These are phyloP conservation scores for Bothriochloa decipiens DNA, from an alignment of 176 grass and related monocot genomes.

Conservation along the genomic window DNA sequence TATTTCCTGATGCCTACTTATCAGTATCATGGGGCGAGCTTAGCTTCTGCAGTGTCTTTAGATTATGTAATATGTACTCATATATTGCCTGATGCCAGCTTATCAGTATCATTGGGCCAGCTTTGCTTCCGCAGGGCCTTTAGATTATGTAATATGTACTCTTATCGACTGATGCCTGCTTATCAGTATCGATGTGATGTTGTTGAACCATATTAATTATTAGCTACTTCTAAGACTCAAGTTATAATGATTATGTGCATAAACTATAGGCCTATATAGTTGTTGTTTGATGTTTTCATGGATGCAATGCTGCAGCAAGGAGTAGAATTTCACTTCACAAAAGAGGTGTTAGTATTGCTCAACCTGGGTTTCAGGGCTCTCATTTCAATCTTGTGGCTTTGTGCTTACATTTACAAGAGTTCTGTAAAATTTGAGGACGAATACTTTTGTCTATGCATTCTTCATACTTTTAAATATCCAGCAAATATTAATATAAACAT, in stretches of 20 bases:
- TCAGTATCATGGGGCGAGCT: not conserved
- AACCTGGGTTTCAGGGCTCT: not conserved
- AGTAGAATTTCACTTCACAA: not conserved
- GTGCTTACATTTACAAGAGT: not conserved
- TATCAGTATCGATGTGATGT: not conserved
- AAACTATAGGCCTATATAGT: too few relatives aligned
- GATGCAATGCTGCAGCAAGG: not conserved
- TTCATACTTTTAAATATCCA: too few relatives aligned
- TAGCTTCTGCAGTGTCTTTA: not conserved
- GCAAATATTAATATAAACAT: too few relatives aligned
- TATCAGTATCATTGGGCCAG: too few relatives aligned
- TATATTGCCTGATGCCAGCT: too few relatives aligned
- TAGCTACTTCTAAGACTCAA: not conserved
- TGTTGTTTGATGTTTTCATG: not conserved
- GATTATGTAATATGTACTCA: not conserved
- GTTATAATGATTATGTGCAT: not conserved
- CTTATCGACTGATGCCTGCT: not conserved
- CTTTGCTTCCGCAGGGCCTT: not conserved
- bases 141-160: too few relatives aligned
- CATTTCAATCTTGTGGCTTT: not conserved
- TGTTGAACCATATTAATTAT: not conserved
- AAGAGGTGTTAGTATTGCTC: not conserved
- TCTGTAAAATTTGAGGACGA: not conserved
- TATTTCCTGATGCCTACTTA: too few relatives aligned
- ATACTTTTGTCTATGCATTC: not conserved